phyloP scores from a whole-genome alignment of 2,329 filamentous ascomycete species.

The Botrytis deweyae region DNA sequence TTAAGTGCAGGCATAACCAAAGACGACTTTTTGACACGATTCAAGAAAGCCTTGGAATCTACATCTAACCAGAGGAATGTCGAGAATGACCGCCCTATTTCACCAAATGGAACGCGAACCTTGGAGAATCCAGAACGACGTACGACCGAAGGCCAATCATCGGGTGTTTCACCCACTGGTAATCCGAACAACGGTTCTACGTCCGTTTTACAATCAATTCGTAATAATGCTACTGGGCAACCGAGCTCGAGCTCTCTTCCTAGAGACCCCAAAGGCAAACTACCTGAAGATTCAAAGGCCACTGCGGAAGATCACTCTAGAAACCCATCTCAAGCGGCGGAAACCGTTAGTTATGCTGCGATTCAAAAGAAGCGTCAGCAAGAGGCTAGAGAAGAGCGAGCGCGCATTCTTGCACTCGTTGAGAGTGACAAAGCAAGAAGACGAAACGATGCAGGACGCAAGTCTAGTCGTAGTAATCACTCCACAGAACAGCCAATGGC shows the following conservation, averaged over 20 bases:
- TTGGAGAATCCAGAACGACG: neutral
- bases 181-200: neutral
- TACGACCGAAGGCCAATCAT: slow-evolving; percentile 1
- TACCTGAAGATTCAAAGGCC: neutral
- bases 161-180: neutral
- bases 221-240: neutral
- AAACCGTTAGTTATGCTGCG: slow-evolving; percentile 51
- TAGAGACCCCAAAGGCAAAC: neutral
- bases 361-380: slow-evolving; percentile 60
- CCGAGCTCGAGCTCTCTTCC: neutral
- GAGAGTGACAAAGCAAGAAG: slow-evolving; percentile 74
- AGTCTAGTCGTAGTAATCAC: slow-evolving; percentile 41
- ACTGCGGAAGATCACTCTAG: neutral
- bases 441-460: slow-evolving; percentile 52
- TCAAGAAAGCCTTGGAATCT: slow-evolving; percentile 44
- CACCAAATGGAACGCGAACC: neutral
- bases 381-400: slow-evolving; percentile 66
- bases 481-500: neutral
- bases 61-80: neutral
- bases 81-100: neutral
- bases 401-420: slow-evolving; percentile 71
- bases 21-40: slow-evolving; percentile 62
- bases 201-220: neutral
- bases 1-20: slow-evolving; percentile 62
- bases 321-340: slow-evolving; percentile 29